Evolutionary conservation across 768 basidiomycete species (phyloP).

Genomic region (Hemileccinum rubropunctum): DNA sequence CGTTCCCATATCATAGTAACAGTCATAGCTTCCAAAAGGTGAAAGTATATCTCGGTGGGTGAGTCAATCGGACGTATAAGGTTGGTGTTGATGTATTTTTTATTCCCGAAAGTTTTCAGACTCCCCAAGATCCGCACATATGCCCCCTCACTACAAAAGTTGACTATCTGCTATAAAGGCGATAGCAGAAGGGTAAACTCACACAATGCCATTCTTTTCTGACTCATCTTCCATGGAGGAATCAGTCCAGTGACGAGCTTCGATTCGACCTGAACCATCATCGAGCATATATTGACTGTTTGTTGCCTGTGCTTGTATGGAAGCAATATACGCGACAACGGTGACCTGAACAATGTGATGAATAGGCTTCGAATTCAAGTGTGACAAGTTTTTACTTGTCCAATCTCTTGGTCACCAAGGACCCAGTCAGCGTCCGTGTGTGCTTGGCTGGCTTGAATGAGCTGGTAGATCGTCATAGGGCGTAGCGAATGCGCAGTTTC

Average conservation of each 20-base stretch:
- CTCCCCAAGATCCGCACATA: slow-evolving; percentile 81
- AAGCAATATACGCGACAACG: slow-evolving; percentile 69
- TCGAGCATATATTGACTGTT: slow-evolving; percentile 79
- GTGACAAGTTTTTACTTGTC: slow-evolving; percentile 52
- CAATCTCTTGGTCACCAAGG: slow-evolving; percentile 76
- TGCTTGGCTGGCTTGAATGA: slow-evolving; percentile 72
- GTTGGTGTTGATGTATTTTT: slow-evolving; percentile 77
- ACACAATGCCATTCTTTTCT: slow-evolving; percentile 48
- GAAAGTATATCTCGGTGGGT: slow-evolving; percentile 77
- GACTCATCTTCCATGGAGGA: slow-evolving; percentile 54
- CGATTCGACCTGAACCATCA: slow-evolving; percentile 80
- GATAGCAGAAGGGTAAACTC: slow-evolving; percentile 16
- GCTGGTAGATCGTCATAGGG: slow-evolving; percentile 76
- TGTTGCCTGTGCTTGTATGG: slow-evolving; percentile 68
- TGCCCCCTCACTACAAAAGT: slow-evolving; percentile 54
- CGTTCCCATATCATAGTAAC: slow-evolving; percentile 64
- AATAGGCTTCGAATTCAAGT: slow-evolving; percentile 1
- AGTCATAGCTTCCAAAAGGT: slow-evolving; percentile 71
- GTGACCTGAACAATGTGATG: slow-evolving; percentile 49
- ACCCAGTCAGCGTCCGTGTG: slow-evolving; percentile 89
- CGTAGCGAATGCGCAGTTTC: slow-evolving; percentile 51
- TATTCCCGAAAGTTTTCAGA: slow-evolving; percentile 78
- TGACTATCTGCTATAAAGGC: not conserved
- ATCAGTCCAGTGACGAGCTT: slow-evolving; percentile 84
- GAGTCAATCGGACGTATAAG: slow-evolving; percentile 70